Evolutionary conservation across 2,329 filamentous ascomycete genomes (phyloP).

Genomic region (Elsinoe batatas): DNA sequence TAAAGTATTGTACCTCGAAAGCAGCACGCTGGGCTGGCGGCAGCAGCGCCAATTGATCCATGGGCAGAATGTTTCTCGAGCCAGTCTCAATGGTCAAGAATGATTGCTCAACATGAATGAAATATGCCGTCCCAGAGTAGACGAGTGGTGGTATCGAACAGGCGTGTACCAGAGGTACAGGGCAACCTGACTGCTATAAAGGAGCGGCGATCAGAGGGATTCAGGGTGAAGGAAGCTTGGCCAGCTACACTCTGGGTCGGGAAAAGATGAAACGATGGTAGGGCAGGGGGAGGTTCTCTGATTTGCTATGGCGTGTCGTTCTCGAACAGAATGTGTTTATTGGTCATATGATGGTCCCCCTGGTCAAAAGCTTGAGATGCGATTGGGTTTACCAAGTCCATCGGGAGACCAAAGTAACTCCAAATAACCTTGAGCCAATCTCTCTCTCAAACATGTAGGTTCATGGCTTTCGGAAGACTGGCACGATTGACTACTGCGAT

Average conservation of each 20-base stretch:
- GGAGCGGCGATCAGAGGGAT: background rate
- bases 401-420: background rate
- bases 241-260: background rate
- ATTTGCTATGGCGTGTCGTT: too few relatives aligned
- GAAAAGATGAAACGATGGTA: constrained; percentile 10
- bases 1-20: constrained; percentile 5
- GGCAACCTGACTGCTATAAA: background rate
- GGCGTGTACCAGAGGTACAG: background rate
- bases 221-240: background rate
- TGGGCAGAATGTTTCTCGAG: background rate
- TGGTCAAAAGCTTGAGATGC: background rate
- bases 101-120: background rate
- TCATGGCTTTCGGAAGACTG: background rate
- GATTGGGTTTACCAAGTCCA: background rate
- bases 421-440: background rate
- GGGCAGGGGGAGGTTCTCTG: background rate
- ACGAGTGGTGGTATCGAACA: background rate
- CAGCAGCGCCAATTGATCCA: background rate
- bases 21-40: constrained; percentile 1
- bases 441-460: too few relatives aligned
- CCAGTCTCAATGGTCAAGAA: background rate
- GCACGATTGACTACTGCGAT: background rate
- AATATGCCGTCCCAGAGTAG: background rate
- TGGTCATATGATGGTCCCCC: too few relatives aligned
- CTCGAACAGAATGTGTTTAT: too few relatives aligned